Evolutionary conservation across 2,329 filamentous ascomycete species (phyloP).

Genomic region (Fusarium sambucinum): DNA sequence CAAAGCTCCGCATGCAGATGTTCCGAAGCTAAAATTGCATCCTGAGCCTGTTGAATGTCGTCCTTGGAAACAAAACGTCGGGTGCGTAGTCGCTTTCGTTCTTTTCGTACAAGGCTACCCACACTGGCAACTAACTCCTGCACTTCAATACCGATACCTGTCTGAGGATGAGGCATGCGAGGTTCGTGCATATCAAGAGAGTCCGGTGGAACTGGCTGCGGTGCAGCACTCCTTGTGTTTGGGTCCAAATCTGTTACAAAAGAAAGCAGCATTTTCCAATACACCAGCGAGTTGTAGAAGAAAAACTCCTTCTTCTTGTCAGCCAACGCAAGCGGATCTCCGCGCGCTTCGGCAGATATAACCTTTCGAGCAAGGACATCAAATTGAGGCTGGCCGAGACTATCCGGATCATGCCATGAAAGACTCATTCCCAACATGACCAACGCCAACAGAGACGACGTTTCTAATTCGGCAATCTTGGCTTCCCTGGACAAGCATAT

Average conservation of each 20-base stretch:
- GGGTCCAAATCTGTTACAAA: conserved; percentile 43
- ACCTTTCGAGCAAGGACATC: conserved; percentile 36
- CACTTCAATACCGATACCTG: conserved; percentile 43
- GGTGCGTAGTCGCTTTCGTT: conserved; percentile 43
- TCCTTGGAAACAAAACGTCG: conserved; percentile 39
- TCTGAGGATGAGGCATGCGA: conserved; percentile 48
- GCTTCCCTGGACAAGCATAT: conserved; percentile 63
- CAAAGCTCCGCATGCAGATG: conserved; percentile 39
- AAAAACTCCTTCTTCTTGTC: conserved; percentile 45
- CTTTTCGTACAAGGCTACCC: conserved; percentile 40
- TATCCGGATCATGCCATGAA: conserved; percentile 69
- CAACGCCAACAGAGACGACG: conserved; percentile 67
- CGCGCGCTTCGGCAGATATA: conserved; percentile 20
- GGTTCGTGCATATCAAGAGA: conserved; percentile 28
- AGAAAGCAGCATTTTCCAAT: conserved; percentile 47
- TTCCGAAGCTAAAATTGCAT: conserved; percentile 37
- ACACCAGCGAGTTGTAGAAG: conserved; percentile 47
- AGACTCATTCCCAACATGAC: conserved; percentile 70
- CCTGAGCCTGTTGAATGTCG: conserved; percentile 45
- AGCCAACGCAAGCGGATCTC: conserved; percentile 7
- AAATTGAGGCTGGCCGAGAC: conserved; percentile 57
- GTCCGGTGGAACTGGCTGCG: conserved; percentile 24
- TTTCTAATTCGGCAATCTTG: conserved; percentile 60
- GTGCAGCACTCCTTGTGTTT: conserved; percentile 5
- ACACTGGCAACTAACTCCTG: conserved; percentile 46